Conservation (phyloP, 2,329 filamentous ascomycete species). For the Talaromyces islandicus region DNA sequence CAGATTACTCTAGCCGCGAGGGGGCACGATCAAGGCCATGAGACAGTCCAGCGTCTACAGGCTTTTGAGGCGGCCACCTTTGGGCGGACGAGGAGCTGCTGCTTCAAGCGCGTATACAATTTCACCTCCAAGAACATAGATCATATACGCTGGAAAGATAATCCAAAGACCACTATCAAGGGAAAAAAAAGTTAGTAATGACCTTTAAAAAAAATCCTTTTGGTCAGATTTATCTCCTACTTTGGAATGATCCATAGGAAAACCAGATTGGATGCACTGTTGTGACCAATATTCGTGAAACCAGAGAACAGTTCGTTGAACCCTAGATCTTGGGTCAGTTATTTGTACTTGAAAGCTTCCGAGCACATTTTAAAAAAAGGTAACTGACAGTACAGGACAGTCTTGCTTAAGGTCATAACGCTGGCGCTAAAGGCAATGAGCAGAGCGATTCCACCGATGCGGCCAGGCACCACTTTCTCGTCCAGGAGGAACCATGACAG, state of each 20-base stretch:
- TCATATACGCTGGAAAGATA: slow-evolving; percentile 57
- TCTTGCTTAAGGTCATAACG: slow-evolving; percentile 63
- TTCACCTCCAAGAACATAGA: slow-evolving; percentile 54
- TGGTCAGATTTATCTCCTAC: slow-evolving; percentile 39
- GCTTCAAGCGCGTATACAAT: slow-evolving; percentile 54
- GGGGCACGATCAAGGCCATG: neutral
- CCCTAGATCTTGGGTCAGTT: slow-evolving; percentile 27
- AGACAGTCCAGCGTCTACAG: neutral
- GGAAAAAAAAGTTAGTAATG: slow-evolving; percentile 1
- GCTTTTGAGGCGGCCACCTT: slow-evolving; percentile 23
- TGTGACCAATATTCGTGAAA: slow-evolving; percentile 59
- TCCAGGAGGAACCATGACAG: slow-evolving; percentile 41
- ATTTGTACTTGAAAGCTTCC: neutral
- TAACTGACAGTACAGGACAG: slow-evolving; percentile 58
- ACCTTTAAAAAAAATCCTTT: neutral
- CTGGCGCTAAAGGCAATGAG: slow-evolving; percentile 55
- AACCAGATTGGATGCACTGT: slow-evolving; percentile 47
- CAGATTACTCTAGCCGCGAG: neutral
- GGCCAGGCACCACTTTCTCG: slow-evolving; percentile 47
- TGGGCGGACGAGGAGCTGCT: slow-evolving; percentile 18
- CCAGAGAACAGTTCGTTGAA: slow-evolving; percentile 56
- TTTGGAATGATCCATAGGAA: slow-evolving; percentile 62
- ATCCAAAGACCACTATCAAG: slow-evolving; percentile 56
- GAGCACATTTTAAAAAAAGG: neutral
- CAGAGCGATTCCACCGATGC: slow-evolving; percentile 49